A percentile compares a stretch with the other conserved stretches of the same genome.
These are phyloP conservation scores for Exophiala mesophila DNA, from an alignment of 2,329 filamentous ascomycete species.

Conservation along the genomic window DNA sequence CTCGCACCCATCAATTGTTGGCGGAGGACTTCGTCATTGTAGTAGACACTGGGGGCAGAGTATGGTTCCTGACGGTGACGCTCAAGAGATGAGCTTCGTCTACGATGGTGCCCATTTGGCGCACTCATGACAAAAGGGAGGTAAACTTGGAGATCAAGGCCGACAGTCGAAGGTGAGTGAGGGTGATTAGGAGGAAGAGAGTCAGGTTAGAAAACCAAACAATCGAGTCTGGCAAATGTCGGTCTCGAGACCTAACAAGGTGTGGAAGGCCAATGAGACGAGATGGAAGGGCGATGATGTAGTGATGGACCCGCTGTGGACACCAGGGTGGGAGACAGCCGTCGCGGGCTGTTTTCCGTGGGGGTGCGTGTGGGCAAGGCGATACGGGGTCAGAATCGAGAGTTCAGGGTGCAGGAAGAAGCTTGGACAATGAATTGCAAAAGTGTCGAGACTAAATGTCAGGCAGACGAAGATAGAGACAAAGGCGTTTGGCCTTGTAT, in stretches of 20 bases:
- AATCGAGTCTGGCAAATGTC: too few species aligned
- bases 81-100: slow-evolving; percentile 38
- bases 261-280: too few species aligned
- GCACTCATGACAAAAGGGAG: slow-evolving; percentile 34
- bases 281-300: slow-evolving; percentile 10
- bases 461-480: too few species aligned
- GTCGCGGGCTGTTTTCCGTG: slow-evolving; percentile 2
- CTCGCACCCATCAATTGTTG: slow-evolving; percentile 43
- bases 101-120: slow-evolving; percentile 35
- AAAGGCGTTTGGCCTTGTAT: too few species aligned
- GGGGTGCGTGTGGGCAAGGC: too few species aligned
- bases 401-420: too few species aligned
- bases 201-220: too few species aligned
- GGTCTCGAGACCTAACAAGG: too few species aligned
- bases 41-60: slow-evolving; percentile 56
- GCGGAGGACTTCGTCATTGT: slow-evolving; percentile 48
- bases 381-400: too few species aligned
- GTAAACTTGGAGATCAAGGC: background rate
- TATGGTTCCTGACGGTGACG: slow-evolving; percentile 45
- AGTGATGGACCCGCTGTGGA: slow-evolving; percentile 11
- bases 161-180: background rate
- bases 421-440: too few species aligned
- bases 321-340: too few species aligned
- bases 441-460: too few species aligned
- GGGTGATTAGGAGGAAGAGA: background rate